A percentile compares a stretch with the other conserved stretches of the same genome.
These are phyloP conservation scores for Gentiana macrophylla DNA, from an alignment of 257 asterid species.

Conservation along the genomic window DNA sequence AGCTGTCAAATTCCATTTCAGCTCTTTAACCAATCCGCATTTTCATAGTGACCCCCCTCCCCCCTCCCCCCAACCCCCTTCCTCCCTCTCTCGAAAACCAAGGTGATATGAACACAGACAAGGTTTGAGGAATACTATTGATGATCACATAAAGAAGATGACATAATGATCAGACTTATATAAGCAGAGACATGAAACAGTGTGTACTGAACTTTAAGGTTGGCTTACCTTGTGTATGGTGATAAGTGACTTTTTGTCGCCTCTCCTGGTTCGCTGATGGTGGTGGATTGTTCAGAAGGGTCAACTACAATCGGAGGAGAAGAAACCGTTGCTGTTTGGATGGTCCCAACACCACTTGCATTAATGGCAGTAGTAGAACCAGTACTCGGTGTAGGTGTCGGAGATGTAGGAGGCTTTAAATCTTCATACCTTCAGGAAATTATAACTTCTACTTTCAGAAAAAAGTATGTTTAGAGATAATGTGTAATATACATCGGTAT, in stretches of 20 bases:
- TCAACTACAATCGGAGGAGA: constrained; percentile 21
- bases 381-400: constrained; percentile 51
- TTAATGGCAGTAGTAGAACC: constrained; percentile 12
- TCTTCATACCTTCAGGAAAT: constrained; percentile 41
- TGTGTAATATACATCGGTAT: not conserved
- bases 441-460: not conserved
- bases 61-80: no score
- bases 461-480: not conserved
- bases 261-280: constrained; percentile 13
- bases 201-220: not conserved
- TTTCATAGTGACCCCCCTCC: not conserved
- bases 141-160: no score
- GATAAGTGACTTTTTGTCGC: constrained; percentile 29
- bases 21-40: constrained; percentile 8
- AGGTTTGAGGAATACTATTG: no score
- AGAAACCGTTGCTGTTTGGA: constrained; percentile 13
- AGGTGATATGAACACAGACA: no score
- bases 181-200: no score
- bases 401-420: constrained; percentile 63
- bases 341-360: constrained; percentile 15
- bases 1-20: constrained; percentile 23
- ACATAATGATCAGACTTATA: no score
- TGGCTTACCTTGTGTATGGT: constrained; percentile 41
- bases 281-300: constrained; percentile 22
- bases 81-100: no score